These are phyloP conservation scores for Lantana camara DNA, from an alignment of 257 asterid genomes.

Conservation along the genomic window DNA sequence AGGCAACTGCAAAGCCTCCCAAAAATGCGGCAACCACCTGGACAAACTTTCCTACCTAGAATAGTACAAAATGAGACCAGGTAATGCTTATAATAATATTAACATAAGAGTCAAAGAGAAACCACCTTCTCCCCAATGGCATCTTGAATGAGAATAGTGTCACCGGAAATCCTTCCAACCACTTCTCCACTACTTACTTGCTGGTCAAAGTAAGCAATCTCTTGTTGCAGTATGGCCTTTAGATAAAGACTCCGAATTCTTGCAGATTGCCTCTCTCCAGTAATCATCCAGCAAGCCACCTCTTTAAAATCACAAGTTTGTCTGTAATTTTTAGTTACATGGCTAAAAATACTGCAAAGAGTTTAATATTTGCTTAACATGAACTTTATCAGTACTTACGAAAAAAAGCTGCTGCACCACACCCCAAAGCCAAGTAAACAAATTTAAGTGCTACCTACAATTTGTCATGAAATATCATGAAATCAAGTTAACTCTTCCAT, in stretches of 20 bases:
- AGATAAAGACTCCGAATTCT: slow-evolving; percentile 46
- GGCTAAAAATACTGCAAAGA: background rate
- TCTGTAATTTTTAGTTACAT: background rate
- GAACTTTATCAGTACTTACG: slow-evolving; percentile 37
- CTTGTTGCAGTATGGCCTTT: slow-evolving; percentile 48
- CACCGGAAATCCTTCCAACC: slow-evolving; percentile 45
- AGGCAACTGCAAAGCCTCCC: slow-evolving; percentile 45
- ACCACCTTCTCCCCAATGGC: slow-evolving; percentile 61
- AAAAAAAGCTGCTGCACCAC: slow-evolving; percentile 57
- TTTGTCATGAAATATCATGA: background rate
- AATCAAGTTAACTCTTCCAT: background rate
- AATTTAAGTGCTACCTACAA: slow-evolving; percentile 43
- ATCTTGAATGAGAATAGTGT: slow-evolving; percentile 49
- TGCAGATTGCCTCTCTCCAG: slow-evolving; percentile 64
- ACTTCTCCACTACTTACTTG: slow-evolving; percentile 57
- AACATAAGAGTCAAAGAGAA: background rate
- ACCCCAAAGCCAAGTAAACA: slow-evolving; percentile 47
- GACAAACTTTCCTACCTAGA: slow-evolving; percentile 45
- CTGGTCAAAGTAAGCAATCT: slow-evolving; percentile 55
- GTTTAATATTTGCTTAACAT: background rate
- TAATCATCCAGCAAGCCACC: slow-evolving; percentile 55
- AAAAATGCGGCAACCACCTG: slow-evolving; percentile 35
- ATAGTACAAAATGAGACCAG: background rate
- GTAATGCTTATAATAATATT: background rate
- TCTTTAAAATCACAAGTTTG: slow-evolving; percentile 38